Conservation (phyloP, 805 yeast species). For the Scheffersomyces spartinae region DNA sequence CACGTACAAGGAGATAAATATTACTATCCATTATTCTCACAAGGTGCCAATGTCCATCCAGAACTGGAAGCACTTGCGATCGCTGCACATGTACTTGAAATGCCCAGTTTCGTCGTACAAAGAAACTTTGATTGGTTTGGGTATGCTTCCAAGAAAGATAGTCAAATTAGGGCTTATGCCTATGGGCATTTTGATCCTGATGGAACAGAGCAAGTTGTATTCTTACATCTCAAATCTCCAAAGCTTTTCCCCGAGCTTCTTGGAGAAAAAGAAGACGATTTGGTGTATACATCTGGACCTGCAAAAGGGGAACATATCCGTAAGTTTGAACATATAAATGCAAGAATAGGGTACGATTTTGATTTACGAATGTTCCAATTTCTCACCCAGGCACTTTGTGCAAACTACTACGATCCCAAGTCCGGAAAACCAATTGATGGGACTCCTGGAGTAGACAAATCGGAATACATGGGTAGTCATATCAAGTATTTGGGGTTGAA, state of each 20-base stretch:
- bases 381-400: slow-evolving; percentile 24
- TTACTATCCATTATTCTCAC: slow-evolving; percentile 59
- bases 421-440: slow-evolving; percentile 7
- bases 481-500: slow-evolving; percentile 14
- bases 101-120: slow-evolving; percentile 42
- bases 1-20: slow-evolving; percentile 53
- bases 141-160: slow-evolving; percentile 18
- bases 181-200: slow-evolving; percentile 31
- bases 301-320: too few species aligned
- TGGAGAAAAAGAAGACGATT: too few species aligned
- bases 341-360: slow-evolving; percentile 27
- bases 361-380: slow-evolving; percentile 30
- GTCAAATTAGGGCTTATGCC: slow-evolving; percentile 14
- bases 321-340: too few species aligned
- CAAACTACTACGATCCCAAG: slow-evolving; percentile 10
- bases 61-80: slow-evolving; percentile 70
- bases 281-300: too few species aligned
- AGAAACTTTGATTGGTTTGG: slow-evolving; percentile 31
- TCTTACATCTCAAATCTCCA: too few species aligned
- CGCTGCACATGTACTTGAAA: slow-evolving; percentile 44
- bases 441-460: background rate
- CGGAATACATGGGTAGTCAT: too few species aligned
- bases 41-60: slow-evolving; percentile 70
- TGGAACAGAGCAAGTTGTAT: too few species aligned
- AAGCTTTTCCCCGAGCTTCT: too few species aligned